Conservation (phyloP, 768 basidiomycete species). For the Rubroboletus pulcherrimus region DNA sequence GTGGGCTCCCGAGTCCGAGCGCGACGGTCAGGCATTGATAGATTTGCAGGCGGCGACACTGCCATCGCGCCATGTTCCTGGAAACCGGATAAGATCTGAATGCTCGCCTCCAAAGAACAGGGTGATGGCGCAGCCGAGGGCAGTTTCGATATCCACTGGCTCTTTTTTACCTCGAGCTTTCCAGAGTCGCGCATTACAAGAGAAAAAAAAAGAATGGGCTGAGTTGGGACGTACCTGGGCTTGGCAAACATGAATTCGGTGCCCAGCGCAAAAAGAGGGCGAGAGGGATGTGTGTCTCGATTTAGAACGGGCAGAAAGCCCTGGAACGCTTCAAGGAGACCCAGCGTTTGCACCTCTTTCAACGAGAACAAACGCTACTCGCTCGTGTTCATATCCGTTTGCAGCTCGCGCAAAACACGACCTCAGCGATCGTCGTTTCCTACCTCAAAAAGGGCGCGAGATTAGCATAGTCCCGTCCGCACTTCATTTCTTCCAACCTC, state of each 20-base stretch:
- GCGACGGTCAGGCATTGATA: background rate
- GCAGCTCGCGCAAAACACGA: slow-evolving; percentile 8
- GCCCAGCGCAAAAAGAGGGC: background rate
- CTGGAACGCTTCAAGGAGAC: background rate
- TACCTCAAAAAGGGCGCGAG: slow-evolving; percentile 1
- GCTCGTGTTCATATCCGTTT: slow-evolving; percentile 6
- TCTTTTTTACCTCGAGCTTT: background rate
- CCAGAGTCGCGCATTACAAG: background rate
- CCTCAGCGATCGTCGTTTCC: slow-evolving; percentile 8
- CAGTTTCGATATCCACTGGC: background rate
- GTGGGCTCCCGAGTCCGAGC: background rate
- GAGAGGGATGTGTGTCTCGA: slow-evolving; percentile 16
- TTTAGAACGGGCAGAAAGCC: slow-evolving; percentile 21
- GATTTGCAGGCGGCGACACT: slow-evolving; percentile 2
- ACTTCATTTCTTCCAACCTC: background rate
- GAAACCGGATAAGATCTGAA: slow-evolving; percentile 14
- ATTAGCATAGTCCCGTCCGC: background rate
- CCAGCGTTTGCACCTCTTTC: background rate
- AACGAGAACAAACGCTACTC: background rate
- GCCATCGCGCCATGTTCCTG: slow-evolving; percentile 26
- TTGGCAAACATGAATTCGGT: slow-evolving; percentile 14
- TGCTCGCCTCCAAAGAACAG: too few species aligned
- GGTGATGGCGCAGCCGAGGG: too few species aligned
- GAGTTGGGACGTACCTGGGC: slow-evolving; percentile 8
- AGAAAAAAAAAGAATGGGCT: background rate